Conservation (phyloP, 371 early-diverging fungal species). For the Syncephalastrum sp. region DNA sequence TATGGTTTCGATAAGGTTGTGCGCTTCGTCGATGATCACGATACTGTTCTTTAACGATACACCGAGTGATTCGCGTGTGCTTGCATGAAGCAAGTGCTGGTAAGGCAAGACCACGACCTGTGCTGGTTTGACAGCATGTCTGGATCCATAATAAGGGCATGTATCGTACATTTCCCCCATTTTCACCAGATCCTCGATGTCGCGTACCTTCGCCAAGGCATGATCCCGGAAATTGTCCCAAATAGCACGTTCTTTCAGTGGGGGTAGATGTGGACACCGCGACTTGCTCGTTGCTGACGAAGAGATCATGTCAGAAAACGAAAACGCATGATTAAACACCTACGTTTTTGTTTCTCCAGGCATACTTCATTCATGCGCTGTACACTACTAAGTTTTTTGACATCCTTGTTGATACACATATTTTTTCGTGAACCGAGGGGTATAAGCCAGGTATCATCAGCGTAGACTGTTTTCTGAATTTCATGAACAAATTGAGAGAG, state of each 20-base stretch:
- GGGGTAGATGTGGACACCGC: slow-evolving; percentile 57
- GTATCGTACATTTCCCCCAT: slow-evolving; percentile 59
- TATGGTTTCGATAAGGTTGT: slow-evolving; percentile 80
- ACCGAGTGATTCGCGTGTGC: slow-evolving; percentile 76
- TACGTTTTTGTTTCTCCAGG: slow-evolving; percentile 64
- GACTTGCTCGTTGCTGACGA: slow-evolving; percentile 24
- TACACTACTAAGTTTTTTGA: slow-evolving; percentile 50
- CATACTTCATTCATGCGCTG: slow-evolving; percentile 76
- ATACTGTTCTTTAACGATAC: slow-evolving; percentile 71
- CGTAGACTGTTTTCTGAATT: slow-evolving; percentile 78
- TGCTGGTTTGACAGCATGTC: slow-evolving; percentile 59
- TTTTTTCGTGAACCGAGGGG: slow-evolving; percentile 86
- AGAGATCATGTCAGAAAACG: neutral
- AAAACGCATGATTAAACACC: slow-evolving; percentile 8
- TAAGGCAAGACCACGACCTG: slow-evolving; percentile 86
- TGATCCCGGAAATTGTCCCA: slow-evolving; percentile 63
- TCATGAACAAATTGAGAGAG: slow-evolving; percentile 89
- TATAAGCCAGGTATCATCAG: slow-evolving; percentile 55
- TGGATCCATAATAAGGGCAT: slow-evolving; percentile 94
- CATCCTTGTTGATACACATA: slow-evolving; percentile 76
- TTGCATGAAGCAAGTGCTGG: slow-evolving; percentile 74
- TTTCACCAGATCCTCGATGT: slow-evolving; percentile 84
- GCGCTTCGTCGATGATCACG: slow-evolving; percentile 91
- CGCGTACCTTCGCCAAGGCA: slow-evolving; percentile 56
- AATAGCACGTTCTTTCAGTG: slow-evolving; percentile 32